Evolutionary conservation across 805 yeast genomes (phyloP), one percentile per base, ranked within the genome.

Genomic region (Cyberlindnera xylosilytica): DNA sequence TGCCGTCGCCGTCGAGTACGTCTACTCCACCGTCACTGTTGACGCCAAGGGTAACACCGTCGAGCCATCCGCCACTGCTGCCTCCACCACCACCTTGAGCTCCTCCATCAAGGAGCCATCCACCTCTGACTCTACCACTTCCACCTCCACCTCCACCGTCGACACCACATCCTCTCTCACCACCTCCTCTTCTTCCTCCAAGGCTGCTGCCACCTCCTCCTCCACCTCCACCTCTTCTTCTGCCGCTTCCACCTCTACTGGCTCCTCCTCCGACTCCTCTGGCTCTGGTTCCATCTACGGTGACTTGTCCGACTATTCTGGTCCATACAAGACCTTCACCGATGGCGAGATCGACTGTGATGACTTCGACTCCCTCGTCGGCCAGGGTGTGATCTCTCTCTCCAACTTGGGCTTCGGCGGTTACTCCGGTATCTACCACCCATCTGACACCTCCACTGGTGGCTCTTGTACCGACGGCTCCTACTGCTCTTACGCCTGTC

Each of bases 401-500:
- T 83, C 81, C 69, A 73, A 74, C 73, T 73, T 82, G 38, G 86
- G 83, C 30, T 78, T 79, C 51, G 95, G 93, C 51, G 96, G 96
- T 56, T 84, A 79, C 79, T 75, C 95, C 41, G 88, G 91, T 57
- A 73, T 87, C 60, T 51, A 62, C 30, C 70, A 74, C 60, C 64
- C 68, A 42, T 73, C 76, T 50, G 70, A 75, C 51, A 79, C 87
- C 50, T 76, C 87, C 49, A 74, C 84, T 38, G 74, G 76, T 42
- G 64, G 71, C 36, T 58, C 76, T 36, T 91, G 99, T 75, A 64
- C 71, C 50, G 97, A 90, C 55, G 98, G 97, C 45, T 78, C 78
- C 59, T 88, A 87, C 81, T 91, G 99, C 72, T 91, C 97, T 44
- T 91, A 91, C 69, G 95, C 97, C 46, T 91, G 98, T 75, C 95